A percentile compares a stretch with the other conserved stretches of the same genome.
Evolutionary conservation across 2,329 filamentous ascomycete genomes (phyloP).

Genomic region (Arthrobotrys sinensis): DNA sequence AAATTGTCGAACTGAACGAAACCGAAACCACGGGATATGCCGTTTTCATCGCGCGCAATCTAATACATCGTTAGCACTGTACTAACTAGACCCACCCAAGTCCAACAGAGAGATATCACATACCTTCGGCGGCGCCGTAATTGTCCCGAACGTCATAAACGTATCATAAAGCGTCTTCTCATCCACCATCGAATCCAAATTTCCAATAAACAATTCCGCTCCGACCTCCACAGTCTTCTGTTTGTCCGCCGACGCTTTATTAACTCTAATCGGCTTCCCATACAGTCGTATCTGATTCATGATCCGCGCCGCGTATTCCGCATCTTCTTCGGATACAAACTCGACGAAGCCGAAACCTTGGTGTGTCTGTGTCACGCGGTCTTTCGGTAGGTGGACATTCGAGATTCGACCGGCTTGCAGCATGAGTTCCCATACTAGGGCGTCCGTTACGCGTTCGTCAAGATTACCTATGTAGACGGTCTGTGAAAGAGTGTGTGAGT

Average conservation of each 20-base stretch:
- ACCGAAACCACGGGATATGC: constrained; percentile 92
- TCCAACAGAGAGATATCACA: constrained; percentile 35
- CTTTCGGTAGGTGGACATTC: constrained; percentile 98
- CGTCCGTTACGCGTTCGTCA: constrained; percentile 93
- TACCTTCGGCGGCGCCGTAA: constrained; percentile 89
- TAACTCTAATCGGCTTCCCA: constrained; percentile 95
- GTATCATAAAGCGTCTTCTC: constrained; percentile 97
- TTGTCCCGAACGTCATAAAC: constrained; percentile 89
- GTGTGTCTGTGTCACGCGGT: constrained; percentile 95
- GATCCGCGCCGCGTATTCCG: constrained; percentile 94
- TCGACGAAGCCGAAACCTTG: constrained; percentile 99
- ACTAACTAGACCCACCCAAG: background rate
- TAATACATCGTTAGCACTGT: constrained; percentile 65
- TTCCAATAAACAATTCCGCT: constrained; percentile 96
- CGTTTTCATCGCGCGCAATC: constrained; percentile 86
- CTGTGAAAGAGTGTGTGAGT: constrained; percentile 47
- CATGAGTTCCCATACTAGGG: constrained; percentile 97
- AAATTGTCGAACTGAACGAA: constrained; percentile 96
- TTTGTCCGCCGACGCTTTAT: constrained; percentile 94
- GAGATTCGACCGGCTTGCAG: constrained; percentile 96
- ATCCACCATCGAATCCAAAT: constrained; percentile 92
- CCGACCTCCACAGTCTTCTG: constrained; percentile 93
- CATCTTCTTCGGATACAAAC: constrained; percentile 94
- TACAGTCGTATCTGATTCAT: constrained; percentile 96
- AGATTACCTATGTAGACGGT: constrained; percentile 99